Conservation (phyloP, 1,139 yeast genomes). For the Hansenula sp. region DNA sequence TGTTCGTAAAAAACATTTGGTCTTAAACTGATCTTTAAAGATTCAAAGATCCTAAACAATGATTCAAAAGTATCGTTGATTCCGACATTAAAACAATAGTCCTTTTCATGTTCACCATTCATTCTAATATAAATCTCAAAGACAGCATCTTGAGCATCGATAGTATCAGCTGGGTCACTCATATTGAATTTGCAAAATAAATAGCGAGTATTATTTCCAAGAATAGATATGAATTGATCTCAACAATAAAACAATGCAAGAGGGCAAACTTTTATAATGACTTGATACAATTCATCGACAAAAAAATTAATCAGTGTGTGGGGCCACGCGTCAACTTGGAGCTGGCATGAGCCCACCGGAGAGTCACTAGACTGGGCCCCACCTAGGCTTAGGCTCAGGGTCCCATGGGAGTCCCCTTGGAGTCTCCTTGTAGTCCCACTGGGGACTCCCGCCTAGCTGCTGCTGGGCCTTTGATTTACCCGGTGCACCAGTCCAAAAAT, state of each 20-base stretch:
- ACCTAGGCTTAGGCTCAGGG: not conserved
- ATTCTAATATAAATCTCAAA: conserved; percentile 79
- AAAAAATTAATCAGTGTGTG: not conserved
- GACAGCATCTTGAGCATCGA: conserved; percentile 19
- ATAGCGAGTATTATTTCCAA: too few relatives aligned
- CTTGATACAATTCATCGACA: not conserved
- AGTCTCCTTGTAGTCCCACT: too few relatives aligned
- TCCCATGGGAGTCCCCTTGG: too few relatives aligned
- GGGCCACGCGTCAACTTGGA: conserved; percentile 1
- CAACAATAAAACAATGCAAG: not conserved
- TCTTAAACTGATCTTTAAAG: conserved; percentile 70
- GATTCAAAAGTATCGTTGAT: conserved; percentile 48
- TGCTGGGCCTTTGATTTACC: too few relatives aligned
- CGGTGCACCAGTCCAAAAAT: too few relatives aligned
- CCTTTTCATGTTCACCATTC: conserved; percentile 81
- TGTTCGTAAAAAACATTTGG: conserved; percentile 72
- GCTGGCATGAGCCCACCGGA: not conserved
- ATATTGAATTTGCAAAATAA: not conserved
- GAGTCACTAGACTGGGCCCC: too few relatives aligned
- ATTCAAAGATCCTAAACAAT: conserved; percentile 55
- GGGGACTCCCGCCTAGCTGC: too few relatives aligned
- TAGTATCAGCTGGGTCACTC: conserved; percentile 10
- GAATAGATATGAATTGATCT: too few relatives aligned
- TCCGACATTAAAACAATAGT: conserved; percentile 78
- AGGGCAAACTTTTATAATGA: not conserved